Evolutionary conservation across 192 early-diverging fungal genomes (phyloP), one percentile per base, ranked within the genome.

Genomic region (Jimgerdemannia flammicorona): DNA sequence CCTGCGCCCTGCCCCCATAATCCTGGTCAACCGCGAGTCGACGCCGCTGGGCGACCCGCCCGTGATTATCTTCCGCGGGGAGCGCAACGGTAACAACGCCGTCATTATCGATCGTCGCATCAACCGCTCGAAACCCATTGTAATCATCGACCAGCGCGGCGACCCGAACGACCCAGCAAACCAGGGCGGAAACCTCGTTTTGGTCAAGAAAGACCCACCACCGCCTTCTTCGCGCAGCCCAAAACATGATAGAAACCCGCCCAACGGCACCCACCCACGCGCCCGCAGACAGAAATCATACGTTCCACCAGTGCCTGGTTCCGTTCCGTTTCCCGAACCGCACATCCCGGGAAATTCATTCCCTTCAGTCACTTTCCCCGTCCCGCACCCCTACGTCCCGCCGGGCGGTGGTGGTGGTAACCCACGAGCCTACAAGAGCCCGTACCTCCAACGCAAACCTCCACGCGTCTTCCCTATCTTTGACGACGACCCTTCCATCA

Each of bases 131-230:
- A 20, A 68, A 19, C 74, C 74, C 18, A 14, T 75, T 4, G 66
- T 68, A 3, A 69, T 75, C 42, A 69, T 75, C 39, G 74, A 75
- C 43, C 74, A 75, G 49, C 74, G 74, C 67, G 74, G 68, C 10
- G 49, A 69, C 67, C 29, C 64, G 29, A 19, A 10, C 6, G 67
- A 20, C 67, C 7, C 49, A 59, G 8, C 8, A 2, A 0, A 59
- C 14, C 49, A 59, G 49, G 49, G 6, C 49, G 14, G 49, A 29
- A 29, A 29, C 1, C 29, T 1, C 29, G 1, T 29, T 29, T 29
- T 29, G 29, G 29, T 29, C 29, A 29, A 29, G 0, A 29, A 29
- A 29, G 29, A 29, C 29, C 49, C 49, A 59, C 49, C 49, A 54
- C 49, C n/a, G n/a, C n/a, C n/a, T n/a, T n/a, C n/a, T n/a, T n/a